Base-by-base conservation (phyloP, 495 filamentous ascomycete species). In the Aspergillus heteromorphus region DNA sequence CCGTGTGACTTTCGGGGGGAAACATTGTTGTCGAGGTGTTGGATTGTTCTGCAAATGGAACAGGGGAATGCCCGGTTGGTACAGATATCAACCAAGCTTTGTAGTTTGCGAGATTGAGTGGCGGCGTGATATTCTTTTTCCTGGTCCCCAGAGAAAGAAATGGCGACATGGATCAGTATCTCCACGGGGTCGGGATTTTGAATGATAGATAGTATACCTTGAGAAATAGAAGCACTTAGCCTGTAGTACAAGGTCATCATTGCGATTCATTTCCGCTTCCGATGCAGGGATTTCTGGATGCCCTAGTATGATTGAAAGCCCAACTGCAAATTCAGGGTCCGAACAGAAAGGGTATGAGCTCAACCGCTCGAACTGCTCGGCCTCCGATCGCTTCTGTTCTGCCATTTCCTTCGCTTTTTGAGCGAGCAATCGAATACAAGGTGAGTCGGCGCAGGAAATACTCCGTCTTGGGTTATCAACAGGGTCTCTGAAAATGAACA, bases 161-260 rank as follows among this genome's bases (percentile, higher is more conserved):
- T 16, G 21, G n/a, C 21, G 7, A 29, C 4, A n/a, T 16, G 9
- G 14, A 43, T 41, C 31, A 48, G 10, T 25, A 23, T 18, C n/a
- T n/a, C n/a, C n/a, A n/a, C n/a, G n/a, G n/a, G 27, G 6, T 1
- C 30, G 34, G 34, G 49, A n/a, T n/a, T 42, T 31, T 13, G 25
- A 54, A 27, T 25, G 31, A 17, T n/a, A 30, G 8, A 16, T 27
- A n/a, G n/a, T 55, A 30, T 68, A 77, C 77, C 75, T 72, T 38
- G 77, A 69, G 53, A 73, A 79, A 50, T 78, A 81, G 57, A 78
- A 81, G 55, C 77, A 81, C 63, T 78, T 76, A 9, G 78, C 78
- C 45, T 77, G 74, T 16, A 79, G 54, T 11, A 76, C 70, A 23
- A 80, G 62, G 57, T 77, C 73, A 59, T 75, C 71, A 16, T 69